phyloP scores from a whole-genome alignment of 2,329 filamentous ascomycete genomes.

The Clarireedia paspali region DNA sequence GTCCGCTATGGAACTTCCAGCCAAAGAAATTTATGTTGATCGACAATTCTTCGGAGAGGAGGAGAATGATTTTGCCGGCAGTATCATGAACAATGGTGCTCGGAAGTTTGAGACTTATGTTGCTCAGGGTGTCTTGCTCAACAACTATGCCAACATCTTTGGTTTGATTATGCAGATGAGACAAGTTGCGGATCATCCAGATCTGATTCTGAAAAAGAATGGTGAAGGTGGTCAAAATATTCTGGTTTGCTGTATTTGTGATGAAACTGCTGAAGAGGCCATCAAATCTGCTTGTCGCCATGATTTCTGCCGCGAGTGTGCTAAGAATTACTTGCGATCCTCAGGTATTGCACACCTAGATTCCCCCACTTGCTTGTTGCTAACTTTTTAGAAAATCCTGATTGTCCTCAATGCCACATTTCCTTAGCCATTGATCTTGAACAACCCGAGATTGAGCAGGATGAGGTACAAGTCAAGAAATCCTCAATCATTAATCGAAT shows the following conservation, averaged over 20 bases:
- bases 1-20: slow-evolving; percentile 89
- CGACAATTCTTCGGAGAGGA: slow-evolving; percentile 96
- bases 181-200: slow-evolving; percentile 93
- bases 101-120: slow-evolving; percentile 95
- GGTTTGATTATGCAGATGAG: slow-evolving; percentile 99
- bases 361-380: slow-evolving; percentile 5
- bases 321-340: slow-evolving; percentile 71
- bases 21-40: slow-evolving; percentile 87
- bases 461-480: slow-evolving; percentile 81
- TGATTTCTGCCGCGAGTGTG: slow-evolving; percentile 80
- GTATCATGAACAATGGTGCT: slow-evolving; percentile 87
- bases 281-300: slow-evolving; percentile 89
- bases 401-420: slow-evolving; percentile 91
- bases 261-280: slow-evolving; percentile 91
- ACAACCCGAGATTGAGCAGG: slow-evolving; percentile 90
- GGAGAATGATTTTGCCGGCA: slow-evolving; percentile 89
- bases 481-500: slow-evolving; percentile 97
- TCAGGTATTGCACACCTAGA: slow-evolving; percentile 50
- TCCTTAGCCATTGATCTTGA: slow-evolving; percentile 84
- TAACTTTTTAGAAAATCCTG: slow-evolving; percentile 41
- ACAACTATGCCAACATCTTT: slow-evolving; percentile 99
- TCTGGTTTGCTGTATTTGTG: slow-evolving; percentile 87
- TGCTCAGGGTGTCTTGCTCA: slow-evolving; percentile 83
- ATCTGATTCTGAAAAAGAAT: slow-evolving; percentile 85
- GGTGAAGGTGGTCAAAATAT: slow-evolving; percentile 81